These are phyloP conservation scores for Gaillardinia entomophila DNA, from an alignment of 805 yeast species.

Conservation along the genomic window DNA sequence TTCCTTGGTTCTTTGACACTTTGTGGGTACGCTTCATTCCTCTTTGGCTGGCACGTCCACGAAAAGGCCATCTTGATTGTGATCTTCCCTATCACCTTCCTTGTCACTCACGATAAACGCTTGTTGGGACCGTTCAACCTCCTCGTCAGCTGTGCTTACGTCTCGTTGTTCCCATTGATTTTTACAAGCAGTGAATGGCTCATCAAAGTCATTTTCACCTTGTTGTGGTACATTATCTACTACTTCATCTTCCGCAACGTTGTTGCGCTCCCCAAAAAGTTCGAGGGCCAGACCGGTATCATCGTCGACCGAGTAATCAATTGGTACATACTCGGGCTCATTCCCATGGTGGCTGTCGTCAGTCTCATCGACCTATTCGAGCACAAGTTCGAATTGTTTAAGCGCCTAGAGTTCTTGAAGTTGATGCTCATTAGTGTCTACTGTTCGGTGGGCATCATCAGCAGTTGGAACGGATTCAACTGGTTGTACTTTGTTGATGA, in stretches of 20 bases:
- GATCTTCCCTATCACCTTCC: constrained; percentile 79
- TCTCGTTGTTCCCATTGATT: constrained; percentile 82
- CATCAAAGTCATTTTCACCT: constrained; percentile 69
- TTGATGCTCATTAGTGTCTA: constrained; percentile 82
- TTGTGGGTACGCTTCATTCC: constrained; percentile 85
- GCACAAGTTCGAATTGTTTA: constrained; percentile 45
- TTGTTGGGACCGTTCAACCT: constrained; percentile 66
- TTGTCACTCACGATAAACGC: constrained; percentile 66
- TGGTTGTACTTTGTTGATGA: constrained; percentile 89
- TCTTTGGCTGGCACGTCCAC: constrained; percentile 99
- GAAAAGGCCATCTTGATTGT: constrained; percentile 93
- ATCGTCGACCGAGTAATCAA: constrained; percentile 66
- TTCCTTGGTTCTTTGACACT: constrained; percentile 81
- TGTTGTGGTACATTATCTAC: constrained; percentile 80
- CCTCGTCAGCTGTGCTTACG: constrained; percentile 74
- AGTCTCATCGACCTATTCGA: constrained; percentile 50
- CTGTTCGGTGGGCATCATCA: constrained; percentile 77
- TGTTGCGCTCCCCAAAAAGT: constrained; percentile 46
- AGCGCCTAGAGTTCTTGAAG: constrained; percentile 64
- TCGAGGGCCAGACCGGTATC: constrained; percentile 13
- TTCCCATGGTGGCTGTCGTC: constrained; percentile 51
- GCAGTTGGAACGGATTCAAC: constrained; percentile 83
- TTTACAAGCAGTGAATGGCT: constrained; percentile 76
- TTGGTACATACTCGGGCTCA: constrained; percentile 60
- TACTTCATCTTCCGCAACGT: constrained; percentile 68